phyloP scores from a whole-genome alignment of 2,329 filamentous ascomycete genomes.

The Emmonsiellopsis sp. region DNA sequence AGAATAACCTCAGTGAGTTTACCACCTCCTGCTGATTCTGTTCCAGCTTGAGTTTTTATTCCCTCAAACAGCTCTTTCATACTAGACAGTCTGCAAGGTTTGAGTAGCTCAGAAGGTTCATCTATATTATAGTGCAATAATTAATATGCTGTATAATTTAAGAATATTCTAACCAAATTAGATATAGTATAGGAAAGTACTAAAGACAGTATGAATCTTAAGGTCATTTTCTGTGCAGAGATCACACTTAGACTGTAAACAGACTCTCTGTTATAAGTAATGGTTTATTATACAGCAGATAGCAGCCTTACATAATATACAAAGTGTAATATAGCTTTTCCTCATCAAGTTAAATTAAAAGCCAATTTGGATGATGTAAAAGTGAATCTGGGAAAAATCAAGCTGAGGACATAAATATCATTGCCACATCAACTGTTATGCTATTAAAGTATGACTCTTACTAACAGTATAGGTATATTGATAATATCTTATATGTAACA shows the following conservation, averaged over 20 bases:
- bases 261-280: constrained; percentile 59
- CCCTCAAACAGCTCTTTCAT: too few species aligned
- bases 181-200: constrained; percentile 50
- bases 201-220: too few species aligned
- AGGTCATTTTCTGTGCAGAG: too few species aligned
- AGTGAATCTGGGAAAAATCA: constrained; percentile 77
- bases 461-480: constrained; percentile 57
- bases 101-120: constrained; percentile 24
- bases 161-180: constrained; percentile 15
- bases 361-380: constrained; percentile 83
- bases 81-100: constrained; percentile 19
- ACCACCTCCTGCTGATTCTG: too few species aligned
- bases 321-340: constrained; percentile 69
- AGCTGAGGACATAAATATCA: constrained; percentile 79
- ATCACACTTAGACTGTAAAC: too few species aligned
- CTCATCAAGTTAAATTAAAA: constrained; percentile 84
- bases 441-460: constrained; percentile 55
- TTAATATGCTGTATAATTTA: constrained; percentile 13
- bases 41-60: too few species aligned
- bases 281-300: constrained; percentile 75
- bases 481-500: constrained; percentile 73
- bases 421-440: constrained; percentile 77
- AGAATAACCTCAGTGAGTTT: constrained; percentile 52
- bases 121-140: constrained; percentile 21
- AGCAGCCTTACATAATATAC: constrained; percentile 48